A percentile compares a stretch with the other conserved stretches of the same genome.
phyloP scores from a whole-genome alignment of 768 basidiomycete species.

The Podaxis mareebaensis region DNA sequence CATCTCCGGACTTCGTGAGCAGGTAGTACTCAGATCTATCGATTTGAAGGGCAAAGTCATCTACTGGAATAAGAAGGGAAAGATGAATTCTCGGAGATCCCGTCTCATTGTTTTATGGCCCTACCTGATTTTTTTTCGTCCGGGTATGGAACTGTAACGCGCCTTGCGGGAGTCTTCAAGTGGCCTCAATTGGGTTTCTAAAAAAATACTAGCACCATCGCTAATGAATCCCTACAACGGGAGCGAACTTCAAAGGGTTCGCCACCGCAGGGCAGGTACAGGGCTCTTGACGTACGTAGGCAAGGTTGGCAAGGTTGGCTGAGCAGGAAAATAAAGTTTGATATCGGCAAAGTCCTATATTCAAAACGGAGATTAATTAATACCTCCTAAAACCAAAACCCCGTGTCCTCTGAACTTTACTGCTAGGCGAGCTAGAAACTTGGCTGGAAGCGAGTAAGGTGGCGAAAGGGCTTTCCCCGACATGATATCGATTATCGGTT shows the following conservation, averaged over 20 bases:
- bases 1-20: not conserved
- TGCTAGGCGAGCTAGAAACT: not conserved
- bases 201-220: not conserved
- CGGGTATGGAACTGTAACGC: not conserved
- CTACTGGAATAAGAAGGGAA: not conserved
- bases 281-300: not conserved
- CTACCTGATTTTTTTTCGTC: not conserved
- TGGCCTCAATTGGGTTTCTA: not conserved
- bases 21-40: not conserved
- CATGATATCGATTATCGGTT: not conserved
- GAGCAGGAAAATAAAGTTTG: constrained; percentile 8
- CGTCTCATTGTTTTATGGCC: not conserved
- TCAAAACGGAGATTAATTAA: not conserved
- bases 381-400: constrained; percentile 1
- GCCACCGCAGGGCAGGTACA: not conserved
- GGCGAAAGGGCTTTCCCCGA: not conserved
- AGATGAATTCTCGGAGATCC: not conserved
- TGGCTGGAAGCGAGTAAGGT: constrained; percentile 1
- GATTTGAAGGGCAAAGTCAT: not conserved
- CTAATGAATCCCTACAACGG: not conserved
- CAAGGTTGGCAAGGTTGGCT: constrained; percentile 10
- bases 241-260: not conserved
- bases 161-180: not conserved
- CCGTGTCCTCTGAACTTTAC: constrained; percentile 10
- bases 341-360: constrained; percentile 6